Percentiles rank a stretch among this genome's conserved stretches.
Evolutionary conservation across 2,329 filamentous ascomycete genomes (phyloP).

Genomic region (Aspergillus amoenus): DNA sequence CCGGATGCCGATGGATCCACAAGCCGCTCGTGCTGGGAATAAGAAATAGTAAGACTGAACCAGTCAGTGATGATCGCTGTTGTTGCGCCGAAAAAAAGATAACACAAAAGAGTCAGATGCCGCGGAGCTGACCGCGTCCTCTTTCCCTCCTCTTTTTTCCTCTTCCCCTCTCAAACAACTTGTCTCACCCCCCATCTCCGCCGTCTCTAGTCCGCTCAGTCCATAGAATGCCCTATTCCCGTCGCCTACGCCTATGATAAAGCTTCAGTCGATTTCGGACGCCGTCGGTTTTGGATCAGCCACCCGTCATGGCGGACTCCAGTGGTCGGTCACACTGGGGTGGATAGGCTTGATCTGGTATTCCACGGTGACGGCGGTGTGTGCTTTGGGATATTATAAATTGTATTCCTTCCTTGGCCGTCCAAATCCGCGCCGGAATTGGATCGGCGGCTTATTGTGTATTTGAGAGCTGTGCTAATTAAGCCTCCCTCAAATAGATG

Average conservation of each 20-base stretch:
- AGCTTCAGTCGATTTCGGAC: constrained; percentile 23
- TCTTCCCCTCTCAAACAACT: neutral
- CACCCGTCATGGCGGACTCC: constrained; percentile 27
- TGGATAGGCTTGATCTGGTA: constrained; percentile 57
- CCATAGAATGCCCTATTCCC: constrained; percentile 18
- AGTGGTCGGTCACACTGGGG: constrained; percentile 42
- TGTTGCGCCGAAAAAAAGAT: neutral
- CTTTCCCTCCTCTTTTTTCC: constrained; percentile 1
- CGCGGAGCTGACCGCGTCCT: neutral
- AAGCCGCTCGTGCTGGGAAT: too few species aligned
- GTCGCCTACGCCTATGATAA: constrained; percentile 29
- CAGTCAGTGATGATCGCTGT: neutral
- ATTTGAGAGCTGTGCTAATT: constrained; percentile 9
- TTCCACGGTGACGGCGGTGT: constrained; percentile 55
- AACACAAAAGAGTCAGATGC: neutral
- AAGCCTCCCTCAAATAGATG: constrained; percentile 43
- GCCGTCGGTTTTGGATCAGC: constrained; percentile 23
- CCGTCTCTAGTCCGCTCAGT: neutral
- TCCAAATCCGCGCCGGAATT: neutral
- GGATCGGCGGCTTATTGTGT: neutral
- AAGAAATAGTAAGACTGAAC: neutral
- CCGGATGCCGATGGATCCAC: neutral
- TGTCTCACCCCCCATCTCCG: neutral
- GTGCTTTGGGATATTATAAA: constrained; percentile 58
- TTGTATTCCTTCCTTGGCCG: constrained; percentile 45